Evolutionary conservation across 2,329 filamentous ascomycete species (phyloP).

Genomic region (Penicillium decumbens): DNA sequence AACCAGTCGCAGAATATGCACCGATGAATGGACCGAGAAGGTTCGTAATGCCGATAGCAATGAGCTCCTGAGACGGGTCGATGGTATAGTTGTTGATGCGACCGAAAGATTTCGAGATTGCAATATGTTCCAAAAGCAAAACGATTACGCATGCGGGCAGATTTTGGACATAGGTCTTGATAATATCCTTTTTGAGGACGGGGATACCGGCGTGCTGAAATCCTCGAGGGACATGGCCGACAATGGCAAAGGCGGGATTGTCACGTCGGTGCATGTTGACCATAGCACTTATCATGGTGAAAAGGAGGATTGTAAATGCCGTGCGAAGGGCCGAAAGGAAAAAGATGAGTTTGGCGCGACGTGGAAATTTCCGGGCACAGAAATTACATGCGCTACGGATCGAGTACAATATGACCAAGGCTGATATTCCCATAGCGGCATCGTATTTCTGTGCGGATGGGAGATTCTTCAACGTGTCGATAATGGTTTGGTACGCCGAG

Average conservation of each 20-base stretch:
- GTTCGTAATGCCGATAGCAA: conserved; percentile 88
- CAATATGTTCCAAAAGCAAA: conserved; percentile 86
- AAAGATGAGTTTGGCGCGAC: conserved; percentile 68
- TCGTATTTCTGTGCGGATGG: conserved; percentile 58
- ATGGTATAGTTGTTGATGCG: conserved; percentile 91
- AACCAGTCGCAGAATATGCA: conserved; percentile 82
- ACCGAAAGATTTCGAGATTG: conserved; percentile 91
- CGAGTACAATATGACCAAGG: conserved; percentile 67
- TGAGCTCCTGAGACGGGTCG: conserved; percentile 86
- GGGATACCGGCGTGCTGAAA: conserved; percentile 74
- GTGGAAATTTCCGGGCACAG: conserved; percentile 62
- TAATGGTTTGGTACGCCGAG: conserved; percentile 71
- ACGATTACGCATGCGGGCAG: conserved; percentile 82
- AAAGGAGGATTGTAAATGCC: conserved; percentile 80
- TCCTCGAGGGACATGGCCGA: conserved; percentile 71
- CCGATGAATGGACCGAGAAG: conserved; percentile 83
- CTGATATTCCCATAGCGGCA: conserved; percentile 75
- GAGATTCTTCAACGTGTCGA: conserved; percentile 70
- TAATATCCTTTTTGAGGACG: conserved; percentile 58
- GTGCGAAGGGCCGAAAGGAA: conserved; percentile 85
- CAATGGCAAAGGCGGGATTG: conserved; percentile 65
- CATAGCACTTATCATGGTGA: conserved; percentile 79
- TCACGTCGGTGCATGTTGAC: conserved; percentile 64
- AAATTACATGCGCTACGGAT: conserved; percentile 62
- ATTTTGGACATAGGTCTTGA: conserved; percentile 63